Evolutionary conservation across 169 alveolate genomes (phyloP), one percentile per base, ranked within the genome.

Genomic region (Plasmodium gallinaceum): DNA sequence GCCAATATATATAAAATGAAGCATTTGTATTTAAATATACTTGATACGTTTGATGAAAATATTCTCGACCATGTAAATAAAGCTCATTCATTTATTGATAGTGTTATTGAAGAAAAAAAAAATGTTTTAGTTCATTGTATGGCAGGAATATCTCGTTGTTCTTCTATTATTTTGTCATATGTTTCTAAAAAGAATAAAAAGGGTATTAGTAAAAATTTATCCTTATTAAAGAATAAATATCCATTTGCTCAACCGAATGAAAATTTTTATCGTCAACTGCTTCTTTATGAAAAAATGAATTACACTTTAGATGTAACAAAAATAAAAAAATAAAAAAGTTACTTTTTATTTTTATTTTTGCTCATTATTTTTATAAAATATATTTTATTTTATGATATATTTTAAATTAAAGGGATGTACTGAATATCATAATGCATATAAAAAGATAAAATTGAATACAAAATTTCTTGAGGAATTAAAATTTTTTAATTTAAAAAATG

Each of bases 111-210:
- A 60, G 37, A 26, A 6, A 26, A 66, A 0, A 80, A 80, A 46
- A 80, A 80, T 66, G 51, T 80, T 2, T 54, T 80, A 42, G 71
- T 80, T 22, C 90, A 80, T 80, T 80, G 90, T 45, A 66, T 80
- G 90, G 90, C 90, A 5, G 90, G 90, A 0, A 80, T 80, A 3
- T 80, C 90, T n/a, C 46, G 90, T 5, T 80, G 90, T 58, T 80
- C 90, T 1, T 80, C 90, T 14, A 80, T 80, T 22, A 80, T 80
- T 12, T 60, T 80, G 7, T 80, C 90, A 0, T 80, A 80, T 60
- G 69, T 80, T 18, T 80, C 90, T 2, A 51, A 68, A 61, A 80
- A 80, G 46, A 80, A 80, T 68, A 45, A 71, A 26, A 80, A 80
- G 58, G 68, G 76, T 6, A 80, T 80, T 37, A 62, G 58, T 1